Evolutionary conservation across 2,329 filamentous ascomycete genomes (phyloP).

Genomic region (Pseudocercospora fijiensis): DNA sequence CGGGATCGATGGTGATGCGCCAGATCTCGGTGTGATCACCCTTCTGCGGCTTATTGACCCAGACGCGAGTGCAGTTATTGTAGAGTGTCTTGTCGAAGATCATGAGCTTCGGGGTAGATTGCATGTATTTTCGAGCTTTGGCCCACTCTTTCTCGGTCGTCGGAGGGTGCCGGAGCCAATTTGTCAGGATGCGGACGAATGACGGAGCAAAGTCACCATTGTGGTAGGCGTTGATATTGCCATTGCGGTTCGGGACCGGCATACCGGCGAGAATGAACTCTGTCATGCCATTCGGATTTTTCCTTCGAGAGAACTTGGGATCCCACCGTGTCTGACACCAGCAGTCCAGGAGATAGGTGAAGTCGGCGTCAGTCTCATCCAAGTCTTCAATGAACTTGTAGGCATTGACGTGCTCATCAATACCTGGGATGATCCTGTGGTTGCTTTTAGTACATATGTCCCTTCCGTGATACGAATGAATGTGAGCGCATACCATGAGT

Average conservation of each 20-base stretch:
- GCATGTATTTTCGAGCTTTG: background rate
- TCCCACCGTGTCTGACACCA: constrained; percentile 13
- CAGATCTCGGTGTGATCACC: background rate
- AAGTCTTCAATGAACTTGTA: constrained; percentile 3
- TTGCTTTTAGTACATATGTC: too few species aligned
- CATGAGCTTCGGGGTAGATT: constrained; percentile 12
- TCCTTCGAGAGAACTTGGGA: too few species aligned
- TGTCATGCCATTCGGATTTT: background rate
- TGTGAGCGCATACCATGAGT: constrained; percentile 16
- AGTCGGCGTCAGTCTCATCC: constrained; percentile 7
- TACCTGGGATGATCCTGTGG: background rate
- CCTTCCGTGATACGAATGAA: too few species aligned
- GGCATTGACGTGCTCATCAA: constrained; percentile 1
- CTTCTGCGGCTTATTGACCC: constrained; percentile 8
- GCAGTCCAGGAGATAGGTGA: constrained; percentile 8
- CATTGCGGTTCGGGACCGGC: too few species aligned
- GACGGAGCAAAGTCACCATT: constrained; percentile 11
- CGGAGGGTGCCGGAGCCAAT: too few species aligned
- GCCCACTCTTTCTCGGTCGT: too few species aligned
- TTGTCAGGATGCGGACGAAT: constrained; percentile 4
- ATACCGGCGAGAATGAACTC: constrained; percentile 10
- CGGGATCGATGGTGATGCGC: constrained; percentile 3
- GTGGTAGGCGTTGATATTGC: too few species aligned
- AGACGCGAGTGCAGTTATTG: constrained; percentile 6
- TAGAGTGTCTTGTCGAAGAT: background rate